phyloP scores from a whole-genome alignment of 192 early-diverging fungal species.

The Coemansia sp. region DNA sequence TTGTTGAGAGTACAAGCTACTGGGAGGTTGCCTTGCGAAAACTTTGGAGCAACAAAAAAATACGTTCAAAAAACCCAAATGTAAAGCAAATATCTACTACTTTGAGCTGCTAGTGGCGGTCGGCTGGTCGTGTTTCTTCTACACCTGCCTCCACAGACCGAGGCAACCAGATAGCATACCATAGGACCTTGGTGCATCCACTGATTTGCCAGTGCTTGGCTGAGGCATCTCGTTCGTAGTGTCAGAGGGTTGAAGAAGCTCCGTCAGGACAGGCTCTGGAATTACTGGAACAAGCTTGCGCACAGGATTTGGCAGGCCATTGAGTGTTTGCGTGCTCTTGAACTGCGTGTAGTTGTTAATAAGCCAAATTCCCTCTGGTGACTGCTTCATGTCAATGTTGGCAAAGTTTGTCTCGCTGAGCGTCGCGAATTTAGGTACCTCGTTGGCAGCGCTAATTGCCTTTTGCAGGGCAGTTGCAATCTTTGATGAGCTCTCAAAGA shows the following conservation, averaged over 20 bases:
- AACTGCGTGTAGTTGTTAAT: not conserved
- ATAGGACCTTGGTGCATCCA: not conserved
- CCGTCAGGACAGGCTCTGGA: not conserved
- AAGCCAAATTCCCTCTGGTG: not conserved
- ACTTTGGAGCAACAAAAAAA: no score
- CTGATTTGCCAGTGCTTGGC: not conserved
- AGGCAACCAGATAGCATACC: not conserved
- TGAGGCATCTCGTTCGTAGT: not conserved
- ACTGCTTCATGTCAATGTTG: not conserved
- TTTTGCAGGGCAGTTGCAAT: not conserved
- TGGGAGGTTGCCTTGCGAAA: no score
- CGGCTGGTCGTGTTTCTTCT: not conserved
- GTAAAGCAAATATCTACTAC: not conserved
- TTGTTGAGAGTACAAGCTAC: no score
- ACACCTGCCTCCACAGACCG: not conserved
- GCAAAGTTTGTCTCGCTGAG: not conserved
- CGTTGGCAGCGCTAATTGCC: not conserved
- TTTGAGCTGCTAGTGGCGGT: not conserved
- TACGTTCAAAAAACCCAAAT: not conserved
- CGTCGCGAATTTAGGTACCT: not conserved
- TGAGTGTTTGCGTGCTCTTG: not conserved
- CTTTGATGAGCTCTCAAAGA: not conserved
- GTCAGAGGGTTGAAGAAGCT: not conserved
- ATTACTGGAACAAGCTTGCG: not conserved
- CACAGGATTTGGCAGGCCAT: not conserved